phyloP scores from a whole-genome alignment of 2,329 filamentous ascomycete species.

The Metarhizium album region DNA sequence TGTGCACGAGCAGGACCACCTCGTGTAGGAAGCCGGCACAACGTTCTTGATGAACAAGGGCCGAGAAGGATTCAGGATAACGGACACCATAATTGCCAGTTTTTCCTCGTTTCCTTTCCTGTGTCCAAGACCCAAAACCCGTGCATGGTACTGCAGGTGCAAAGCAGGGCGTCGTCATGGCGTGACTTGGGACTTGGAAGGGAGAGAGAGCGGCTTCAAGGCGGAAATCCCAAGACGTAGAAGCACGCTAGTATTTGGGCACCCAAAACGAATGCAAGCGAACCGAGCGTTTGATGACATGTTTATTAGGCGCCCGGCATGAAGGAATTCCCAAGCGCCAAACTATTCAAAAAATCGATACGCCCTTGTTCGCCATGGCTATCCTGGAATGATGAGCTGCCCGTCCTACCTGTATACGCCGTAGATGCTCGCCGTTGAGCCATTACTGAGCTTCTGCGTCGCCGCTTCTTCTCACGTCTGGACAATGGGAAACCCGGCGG shows the following conservation, averaged over 20 bases:
- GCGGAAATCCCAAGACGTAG: neutral
- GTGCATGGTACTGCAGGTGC: neutral
- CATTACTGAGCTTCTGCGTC: neutral
- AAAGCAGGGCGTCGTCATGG: neutral
- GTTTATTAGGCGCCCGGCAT: slow-evolving; percentile 3
- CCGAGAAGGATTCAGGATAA: neutral
- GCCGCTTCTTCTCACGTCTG: neutral
- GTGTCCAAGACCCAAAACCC: neutral
- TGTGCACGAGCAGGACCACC: neutral
- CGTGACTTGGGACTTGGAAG: neutral
- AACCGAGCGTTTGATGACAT: slow-evolving; percentile 2
- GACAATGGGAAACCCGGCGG: neutral
- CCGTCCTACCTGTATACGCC: neutral
- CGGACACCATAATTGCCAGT: neutral
- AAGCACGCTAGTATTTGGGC: neutral
- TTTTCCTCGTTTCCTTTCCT: neutral
- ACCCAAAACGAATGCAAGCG: slow-evolving; percentile 1
- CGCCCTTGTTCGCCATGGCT: slow-evolving; percentile 19
- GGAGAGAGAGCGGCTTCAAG: neutral
- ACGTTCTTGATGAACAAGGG: neutral
- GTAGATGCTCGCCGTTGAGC: neutral
- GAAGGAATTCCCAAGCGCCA: slow-evolving; percentile 2
- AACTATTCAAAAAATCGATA: slow-evolving; percentile 8
- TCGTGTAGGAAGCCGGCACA: neutral
- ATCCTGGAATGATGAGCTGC: slow-evolving; percentile 10